These are phyloP conservation scores for Neopestalotiopsis rosae DNA, from an alignment of 2,329 filamentous ascomycete species.

Conservation along the genomic window DNA sequence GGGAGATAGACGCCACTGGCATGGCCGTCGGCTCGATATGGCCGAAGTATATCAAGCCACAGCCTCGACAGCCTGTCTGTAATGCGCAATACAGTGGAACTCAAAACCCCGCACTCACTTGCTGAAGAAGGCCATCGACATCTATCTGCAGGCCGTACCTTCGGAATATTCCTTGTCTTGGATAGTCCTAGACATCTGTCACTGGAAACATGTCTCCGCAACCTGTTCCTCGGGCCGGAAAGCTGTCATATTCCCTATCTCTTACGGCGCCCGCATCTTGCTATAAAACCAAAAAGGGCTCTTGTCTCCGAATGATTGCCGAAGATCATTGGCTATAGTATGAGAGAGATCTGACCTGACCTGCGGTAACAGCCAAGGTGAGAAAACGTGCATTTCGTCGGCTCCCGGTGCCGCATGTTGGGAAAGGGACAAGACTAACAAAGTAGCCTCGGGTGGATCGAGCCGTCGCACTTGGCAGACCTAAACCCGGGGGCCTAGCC, in stretches of 20 bases:
- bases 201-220: neutral
- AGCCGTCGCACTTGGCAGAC: neutral
- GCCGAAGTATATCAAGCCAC: neutral
- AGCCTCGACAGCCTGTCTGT: too few species aligned
- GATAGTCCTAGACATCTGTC: neutral
- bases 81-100: neutral
- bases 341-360: neutral
- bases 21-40: neutral
- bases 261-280: neutral
- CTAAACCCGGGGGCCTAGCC: neutral
- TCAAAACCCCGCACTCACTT: neutral
- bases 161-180: neutral
- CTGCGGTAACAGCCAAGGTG: neutral
- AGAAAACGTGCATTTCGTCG: neutral
- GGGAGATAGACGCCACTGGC: neutral
- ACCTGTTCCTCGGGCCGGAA: neutral
- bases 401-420: neutral
- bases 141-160: neutral
- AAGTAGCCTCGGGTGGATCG: slow-evolving; percentile 2
- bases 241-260: neutral
- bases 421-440: neutral
- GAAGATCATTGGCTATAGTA: neutral
- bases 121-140: neutral
- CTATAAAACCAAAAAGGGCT: neutral
- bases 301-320: neutral